Evolutionary conservation across 352 stramenopile species (phyloP).

Genomic region (Phytophthora cryptogea): DNA sequence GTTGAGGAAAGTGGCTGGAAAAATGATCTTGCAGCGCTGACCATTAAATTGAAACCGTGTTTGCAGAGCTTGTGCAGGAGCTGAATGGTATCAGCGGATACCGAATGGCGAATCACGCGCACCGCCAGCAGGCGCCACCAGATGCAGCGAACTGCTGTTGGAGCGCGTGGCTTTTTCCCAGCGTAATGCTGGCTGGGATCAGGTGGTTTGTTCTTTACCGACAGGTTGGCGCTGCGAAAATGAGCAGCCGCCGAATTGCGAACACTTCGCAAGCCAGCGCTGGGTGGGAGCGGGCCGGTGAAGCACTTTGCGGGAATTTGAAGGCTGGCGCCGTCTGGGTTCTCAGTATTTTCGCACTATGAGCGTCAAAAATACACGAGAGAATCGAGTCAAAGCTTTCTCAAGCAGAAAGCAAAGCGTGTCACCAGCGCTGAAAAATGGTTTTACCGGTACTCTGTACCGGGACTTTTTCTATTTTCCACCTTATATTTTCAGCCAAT

Average conservation of each 20-base stretch:
- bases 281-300: constrained; percentile 9
- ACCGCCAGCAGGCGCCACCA: constrained; percentile 18
- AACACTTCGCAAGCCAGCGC: too few relatives aligned
- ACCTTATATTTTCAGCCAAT: not conserved
- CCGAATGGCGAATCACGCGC: too few relatives aligned
- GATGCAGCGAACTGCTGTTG: constrained; percentile 4
- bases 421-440: constrained; percentile 3
- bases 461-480: constrained; percentile 35
- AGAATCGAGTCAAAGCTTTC: not conserved
- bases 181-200: not conserved
- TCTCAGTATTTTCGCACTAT: constrained; percentile 3
- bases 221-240: constrained; percentile 25
- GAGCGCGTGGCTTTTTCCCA: constrained; percentile 8
- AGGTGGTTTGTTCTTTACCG: constrained; percentile 17
- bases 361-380: not conserved
- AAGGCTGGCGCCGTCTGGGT: not conserved
- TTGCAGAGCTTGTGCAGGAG: not conserved
- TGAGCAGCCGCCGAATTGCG: constrained; percentile 12
- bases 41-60: too few relatives aligned
- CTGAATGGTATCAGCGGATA: not conserved
- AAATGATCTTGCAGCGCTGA: too few relatives aligned
- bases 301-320: constrained; percentile 20
- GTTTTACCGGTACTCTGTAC: constrained; percentile 6
- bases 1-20: constrained; percentile 13
- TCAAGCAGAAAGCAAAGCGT: not conserved